phyloP scores from a whole-genome alignment of 805 yeast genomes.

The Pichia insulana region DNA sequence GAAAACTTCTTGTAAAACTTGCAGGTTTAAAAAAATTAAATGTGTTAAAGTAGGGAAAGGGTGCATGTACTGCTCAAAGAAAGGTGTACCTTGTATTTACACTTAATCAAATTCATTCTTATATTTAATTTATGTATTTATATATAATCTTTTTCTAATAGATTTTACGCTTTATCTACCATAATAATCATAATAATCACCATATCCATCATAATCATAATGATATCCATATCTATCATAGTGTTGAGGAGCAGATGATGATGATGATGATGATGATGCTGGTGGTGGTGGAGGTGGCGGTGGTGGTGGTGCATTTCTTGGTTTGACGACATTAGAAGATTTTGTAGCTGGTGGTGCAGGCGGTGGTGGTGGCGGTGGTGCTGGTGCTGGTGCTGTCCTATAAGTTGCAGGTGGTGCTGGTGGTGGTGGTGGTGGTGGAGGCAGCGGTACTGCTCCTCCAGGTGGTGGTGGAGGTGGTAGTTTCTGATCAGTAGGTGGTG shows the following conservation, averaged over 20 bases:
- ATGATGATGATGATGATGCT: no score
- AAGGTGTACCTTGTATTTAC: slow-evolving; percentile 34
- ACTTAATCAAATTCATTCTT: slow-evolving; percentile 42
- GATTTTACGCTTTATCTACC: neutral
- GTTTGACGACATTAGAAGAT: neutral
- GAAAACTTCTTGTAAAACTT: slow-evolving; percentile 27
- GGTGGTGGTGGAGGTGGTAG: slow-evolving; percentile 1
- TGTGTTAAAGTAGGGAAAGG: slow-evolving; percentile 23
- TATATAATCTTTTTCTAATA: neutral
- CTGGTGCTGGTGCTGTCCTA: neutral
- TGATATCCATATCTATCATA: neutral
- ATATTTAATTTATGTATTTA: slow-evolving; percentile 11
- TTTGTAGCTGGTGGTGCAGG: neutral
- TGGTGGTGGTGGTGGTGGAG: slow-evolving; percentile 6
- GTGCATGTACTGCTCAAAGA: slow-evolving; percentile 26
- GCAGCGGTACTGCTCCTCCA: neutral
- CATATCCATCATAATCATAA: neutral
- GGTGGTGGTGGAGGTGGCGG: slow-evolving; percentile 11
- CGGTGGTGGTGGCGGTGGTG: neutral
- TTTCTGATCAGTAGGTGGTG: neutral
- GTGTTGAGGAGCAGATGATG: no score
- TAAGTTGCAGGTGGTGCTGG: neutral
- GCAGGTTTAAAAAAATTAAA: slow-evolving; percentile 28
- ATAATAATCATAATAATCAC: neutral
- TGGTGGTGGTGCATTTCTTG: neutral